Evolutionary conservation across 805 yeast genomes (phyloP).

Genomic region (Kluyveromyces lactis): DNA sequence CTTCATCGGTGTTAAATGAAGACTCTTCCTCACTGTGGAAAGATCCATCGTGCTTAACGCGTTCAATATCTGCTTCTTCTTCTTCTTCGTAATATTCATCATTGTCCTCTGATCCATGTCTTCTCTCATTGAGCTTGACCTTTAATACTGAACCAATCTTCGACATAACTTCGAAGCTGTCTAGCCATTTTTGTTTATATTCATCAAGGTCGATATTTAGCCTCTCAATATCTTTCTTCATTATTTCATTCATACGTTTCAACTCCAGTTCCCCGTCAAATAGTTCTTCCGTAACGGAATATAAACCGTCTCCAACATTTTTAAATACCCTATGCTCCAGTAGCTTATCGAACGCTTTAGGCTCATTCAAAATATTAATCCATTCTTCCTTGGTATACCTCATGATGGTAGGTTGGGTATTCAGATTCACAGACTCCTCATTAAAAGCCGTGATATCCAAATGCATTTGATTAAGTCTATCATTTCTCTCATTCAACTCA

Average conservation of each 20-base stretch:
- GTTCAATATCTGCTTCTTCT: conserved; percentile 7
- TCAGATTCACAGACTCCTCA: conserved; percentile 17
- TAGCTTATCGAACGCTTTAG: conserved; percentile 14
- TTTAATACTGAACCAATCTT: conserved; percentile 19
- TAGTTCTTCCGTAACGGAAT: conserved; percentile 21
- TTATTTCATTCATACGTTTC: conserved; percentile 16
- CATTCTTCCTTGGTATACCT: conserved; percentile 20
- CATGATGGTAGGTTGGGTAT: conserved; percentile 17
- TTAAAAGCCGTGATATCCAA: conserved; percentile 18
- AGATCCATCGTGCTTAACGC: conserved; percentile 1
- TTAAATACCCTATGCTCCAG: conserved; percentile 16
- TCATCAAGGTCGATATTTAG: conserved; percentile 14
- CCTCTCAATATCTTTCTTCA: conserved; percentile 19
- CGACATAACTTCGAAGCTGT: conserved; percentile 24
- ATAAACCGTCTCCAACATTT: conserved; percentile 9
- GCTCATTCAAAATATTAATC: conserved; percentile 20
- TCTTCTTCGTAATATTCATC: conserved; percentile 6
- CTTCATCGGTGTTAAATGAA: neutral
- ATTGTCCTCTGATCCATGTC: conserved; percentile 5
- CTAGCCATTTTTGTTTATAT: conserved; percentile 24
- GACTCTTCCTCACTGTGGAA: conserved; percentile 2
- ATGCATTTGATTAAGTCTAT: conserved; percentile 18
- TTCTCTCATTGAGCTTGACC: conserved; percentile 20
- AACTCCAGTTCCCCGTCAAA: conserved; percentile 21
- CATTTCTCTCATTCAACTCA: conserved; percentile 14